phyloP scores from a whole-genome alignment of 768 basidiomycete species.

The Russula sp. region DNA sequence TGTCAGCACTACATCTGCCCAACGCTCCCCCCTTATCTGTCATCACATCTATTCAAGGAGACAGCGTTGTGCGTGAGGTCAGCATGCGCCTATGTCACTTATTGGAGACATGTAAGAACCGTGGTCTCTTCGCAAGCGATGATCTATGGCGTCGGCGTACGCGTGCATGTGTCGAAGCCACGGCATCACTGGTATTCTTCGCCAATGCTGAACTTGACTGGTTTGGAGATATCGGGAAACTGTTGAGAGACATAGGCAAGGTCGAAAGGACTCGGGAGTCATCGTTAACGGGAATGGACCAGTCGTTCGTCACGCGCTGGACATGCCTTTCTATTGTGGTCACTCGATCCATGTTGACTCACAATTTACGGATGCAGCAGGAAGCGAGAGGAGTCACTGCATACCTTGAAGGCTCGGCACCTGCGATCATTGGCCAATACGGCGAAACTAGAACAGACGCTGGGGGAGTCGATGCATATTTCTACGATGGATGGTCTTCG shows the following conservation, averaged over 20 bases:
- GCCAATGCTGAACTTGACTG: background rate
- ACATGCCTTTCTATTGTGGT: background rate
- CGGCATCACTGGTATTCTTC: background rate
- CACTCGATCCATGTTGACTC: background rate
- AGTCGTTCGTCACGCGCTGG: background rate
- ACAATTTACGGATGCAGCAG: background rate
- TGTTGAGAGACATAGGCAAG: constrained; percentile 3
- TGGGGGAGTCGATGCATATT: too few species aligned
- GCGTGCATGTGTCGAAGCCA: background rate
- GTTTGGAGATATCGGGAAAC: constrained; percentile 8
- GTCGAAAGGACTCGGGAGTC: background rate
- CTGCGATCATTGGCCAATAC: too few species aligned
- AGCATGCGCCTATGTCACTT: too few species aligned
- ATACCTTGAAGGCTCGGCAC: background rate
- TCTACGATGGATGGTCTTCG: too few species aligned
- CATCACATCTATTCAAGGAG: too few species aligned
- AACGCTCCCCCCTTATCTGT: too few species aligned
- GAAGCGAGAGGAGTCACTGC: background rate
- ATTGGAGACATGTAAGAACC: background rate
- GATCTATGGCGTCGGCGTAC: too few species aligned
- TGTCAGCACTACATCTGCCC: too few species aligned
- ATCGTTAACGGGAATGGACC: background rate
- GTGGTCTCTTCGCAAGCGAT: too few species aligned
- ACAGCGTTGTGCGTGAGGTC: too few species aligned
- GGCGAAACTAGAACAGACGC: background rate